Percentiles rank a stretch among this genome's conserved stretches.
phyloP scores from a whole-genome alignment of 805 yeast species.

The Debaryomyces tyrocola region DNA sequence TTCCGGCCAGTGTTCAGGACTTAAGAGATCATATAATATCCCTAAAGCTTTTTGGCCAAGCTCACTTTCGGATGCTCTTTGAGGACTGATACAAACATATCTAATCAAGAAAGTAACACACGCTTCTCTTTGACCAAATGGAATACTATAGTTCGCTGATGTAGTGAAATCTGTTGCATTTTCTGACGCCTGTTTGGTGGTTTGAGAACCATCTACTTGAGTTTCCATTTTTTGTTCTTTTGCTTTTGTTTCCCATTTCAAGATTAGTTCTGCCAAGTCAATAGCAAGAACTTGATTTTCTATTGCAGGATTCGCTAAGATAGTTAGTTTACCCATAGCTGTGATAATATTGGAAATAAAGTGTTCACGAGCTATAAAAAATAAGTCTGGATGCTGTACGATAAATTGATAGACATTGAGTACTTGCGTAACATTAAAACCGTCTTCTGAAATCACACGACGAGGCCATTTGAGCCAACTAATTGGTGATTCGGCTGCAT shows the following conservation, averaged over 20 bases:
- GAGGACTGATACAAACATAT: constrained; percentile 82
- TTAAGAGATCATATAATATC: constrained; percentile 70
- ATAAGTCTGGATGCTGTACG: constrained; percentile 80
- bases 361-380: constrained; percentile 83
- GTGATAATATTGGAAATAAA: constrained; percentile 86
- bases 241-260: constrained; percentile 78
- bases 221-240: constrained; percentile 10
- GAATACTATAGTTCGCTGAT: constrained; percentile 55
- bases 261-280: constrained; percentile 81
- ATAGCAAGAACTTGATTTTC: constrained; percentile 86
- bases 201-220: constrained; percentile 8
- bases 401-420: constrained; percentile 85
- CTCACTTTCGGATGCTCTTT: constrained; percentile 79
- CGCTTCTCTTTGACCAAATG: constrained; percentile 81
- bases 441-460: constrained; percentile 86
- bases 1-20: constrained; percentile 80
- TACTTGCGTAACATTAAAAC: constrained; percentile 82
- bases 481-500: constrained; percentile 51
- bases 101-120: constrained; percentile 86
- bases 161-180: constrained; percentile 40
- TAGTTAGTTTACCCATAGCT: constrained; percentile 88
- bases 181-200: constrained; percentile 7
- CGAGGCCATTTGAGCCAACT: constrained; percentile 95
- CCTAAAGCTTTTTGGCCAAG: constrained; percentile 78
- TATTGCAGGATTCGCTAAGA: constrained; percentile 69